These are phyloP conservation scores for Globisporangium uncinulatum DNA, from an alignment of 352 stramenopile species.

Conservation along the genomic window DNA sequence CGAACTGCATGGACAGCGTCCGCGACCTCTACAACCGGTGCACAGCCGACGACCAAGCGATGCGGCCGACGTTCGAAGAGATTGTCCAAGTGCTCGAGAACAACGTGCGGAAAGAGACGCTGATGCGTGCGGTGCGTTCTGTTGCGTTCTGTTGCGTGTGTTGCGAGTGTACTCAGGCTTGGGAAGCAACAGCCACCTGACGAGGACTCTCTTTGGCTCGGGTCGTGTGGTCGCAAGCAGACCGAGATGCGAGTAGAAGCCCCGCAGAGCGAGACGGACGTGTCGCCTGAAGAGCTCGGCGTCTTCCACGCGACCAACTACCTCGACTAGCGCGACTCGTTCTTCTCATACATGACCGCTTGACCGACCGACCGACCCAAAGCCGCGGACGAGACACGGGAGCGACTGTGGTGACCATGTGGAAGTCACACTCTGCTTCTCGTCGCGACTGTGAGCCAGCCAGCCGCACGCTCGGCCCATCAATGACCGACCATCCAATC, in stretches of 20 bases:
- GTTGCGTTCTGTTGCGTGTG: background rate
- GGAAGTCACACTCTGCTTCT: no score
- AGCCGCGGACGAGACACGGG: background rate
- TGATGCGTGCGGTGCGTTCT: conserved; percentile 68
- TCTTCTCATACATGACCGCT: background rate
- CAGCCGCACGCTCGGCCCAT: no score
- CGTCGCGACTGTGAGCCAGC: no score
- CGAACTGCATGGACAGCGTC: conserved; percentile 79
- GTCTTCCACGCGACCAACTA: conserved; percentile 82
- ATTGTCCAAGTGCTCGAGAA: conserved; percentile 85
- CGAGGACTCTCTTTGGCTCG: background rate
- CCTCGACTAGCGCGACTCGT: conserved; percentile 41
- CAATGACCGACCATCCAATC: no score
- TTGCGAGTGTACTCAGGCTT: background rate
- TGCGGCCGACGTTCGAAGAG: conserved; percentile 79
- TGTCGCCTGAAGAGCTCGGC: conserved; percentile 77
- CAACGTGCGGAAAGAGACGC: conserved; percentile 78
- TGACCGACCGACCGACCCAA: conserved; percentile 3
- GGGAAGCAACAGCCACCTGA: no score
- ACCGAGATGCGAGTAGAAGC: conserved; percentile 16
- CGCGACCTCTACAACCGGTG: conserved; percentile 77
- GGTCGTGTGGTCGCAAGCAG: conserved; percentile 4
- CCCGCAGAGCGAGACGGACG: conserved; percentile 39
- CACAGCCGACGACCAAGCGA: conserved; percentile 67
- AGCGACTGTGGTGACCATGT: no score